Evolutionary conservation across 163 green algal genomes (phyloP).

Genomic region (Prototheca cutis): DNA sequence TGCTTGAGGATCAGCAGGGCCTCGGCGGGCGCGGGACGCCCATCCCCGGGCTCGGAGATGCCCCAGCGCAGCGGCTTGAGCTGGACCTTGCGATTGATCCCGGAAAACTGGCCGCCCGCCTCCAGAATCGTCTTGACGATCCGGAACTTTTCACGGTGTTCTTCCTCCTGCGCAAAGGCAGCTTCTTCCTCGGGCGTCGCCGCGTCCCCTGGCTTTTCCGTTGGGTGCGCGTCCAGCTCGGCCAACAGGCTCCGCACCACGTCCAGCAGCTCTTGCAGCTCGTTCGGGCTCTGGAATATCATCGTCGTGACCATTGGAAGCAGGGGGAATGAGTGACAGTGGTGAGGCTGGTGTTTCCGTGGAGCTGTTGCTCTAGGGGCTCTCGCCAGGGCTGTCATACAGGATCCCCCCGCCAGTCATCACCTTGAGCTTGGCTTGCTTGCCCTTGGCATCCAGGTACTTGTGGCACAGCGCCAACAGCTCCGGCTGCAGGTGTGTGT

Average conservation of each 20-base stretch:
- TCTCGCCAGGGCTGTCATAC: too few relatives aligned
- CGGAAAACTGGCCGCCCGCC: constrained; percentile 69
- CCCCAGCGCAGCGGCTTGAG: constrained; percentile 78
- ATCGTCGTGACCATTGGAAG: too few relatives aligned
- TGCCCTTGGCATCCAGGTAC: constrained; percentile 85
- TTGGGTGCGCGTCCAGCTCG: constrained; percentile 28
- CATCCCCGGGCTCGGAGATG: constrained; percentile 18
- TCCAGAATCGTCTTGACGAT: constrained; percentile 81
- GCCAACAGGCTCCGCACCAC: constrained; percentile 62
- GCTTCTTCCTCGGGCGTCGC: background rate
- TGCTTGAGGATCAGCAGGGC: constrained; percentile 94
- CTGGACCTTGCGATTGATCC: constrained; percentile 96
- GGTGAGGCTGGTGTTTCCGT: too few relatives aligned
- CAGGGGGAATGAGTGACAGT: too few relatives aligned
- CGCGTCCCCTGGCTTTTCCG: constrained; percentile 3
- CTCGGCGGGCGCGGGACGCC: constrained; percentile 16
- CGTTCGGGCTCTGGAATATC: constrained; percentile 66
- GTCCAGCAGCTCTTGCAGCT: constrained; percentile 94
- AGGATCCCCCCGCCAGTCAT: background rate
- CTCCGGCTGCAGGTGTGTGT: background rate
- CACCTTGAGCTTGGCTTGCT: constrained; percentile 94
- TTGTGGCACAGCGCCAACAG: constrained; percentile 71
- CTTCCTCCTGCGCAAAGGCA: constrained; percentile 24
- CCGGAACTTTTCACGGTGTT: constrained; percentile 72
- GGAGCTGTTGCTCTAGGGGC: too few relatives aligned